Conservation (phyloP, 257 asterid genomes). For the Jasminum sambac region DNA sequence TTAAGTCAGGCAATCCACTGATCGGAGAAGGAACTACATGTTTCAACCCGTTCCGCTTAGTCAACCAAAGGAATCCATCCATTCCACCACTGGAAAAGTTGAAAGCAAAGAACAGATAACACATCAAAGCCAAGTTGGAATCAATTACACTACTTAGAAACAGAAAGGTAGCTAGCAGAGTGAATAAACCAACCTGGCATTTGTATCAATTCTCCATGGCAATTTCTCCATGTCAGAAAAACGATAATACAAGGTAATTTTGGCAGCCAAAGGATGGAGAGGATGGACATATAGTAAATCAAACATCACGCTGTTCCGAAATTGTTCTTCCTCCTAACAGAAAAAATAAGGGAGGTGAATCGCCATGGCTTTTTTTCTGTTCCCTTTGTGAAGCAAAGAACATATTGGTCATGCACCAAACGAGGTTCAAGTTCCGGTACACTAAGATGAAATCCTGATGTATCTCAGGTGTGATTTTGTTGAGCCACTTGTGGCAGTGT, state of each 20-base stretch:
- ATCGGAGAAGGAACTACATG: slow-evolving; percentile 60
- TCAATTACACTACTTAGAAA: slow-evolving; percentile 2
- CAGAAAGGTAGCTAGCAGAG: slow-evolving; percentile 14
- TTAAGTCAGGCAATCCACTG: slow-evolving; percentile 52
- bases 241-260: slow-evolving; percentile 54
- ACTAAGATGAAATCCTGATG: slow-evolving; percentile 3
- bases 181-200: slow-evolving; percentile 57
- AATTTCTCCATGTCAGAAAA: slow-evolving; percentile 38
- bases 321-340: slow-evolving; percentile 76
- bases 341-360: slow-evolving; percentile 21
- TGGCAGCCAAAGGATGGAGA: slow-evolving; percentile 63
- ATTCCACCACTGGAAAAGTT: slow-evolving; percentile 71
- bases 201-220: slow-evolving; percentile 55
- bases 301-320: slow-evolving; percentile 73
- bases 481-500: neutral
- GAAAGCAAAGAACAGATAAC: slow-evolving; percentile 22
- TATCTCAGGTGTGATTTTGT: neutral
- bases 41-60: slow-evolving; percentile 60
- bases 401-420: neutral
- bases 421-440: neutral
- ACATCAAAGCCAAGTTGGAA: slow-evolving; percentile 11
- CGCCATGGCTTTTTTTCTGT: slow-evolving; percentile 1
- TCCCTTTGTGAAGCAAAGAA: neutral
- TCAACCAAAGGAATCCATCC: slow-evolving; percentile 86
- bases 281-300: slow-evolving; percentile 84